Evolutionary conservation across 805 yeast species (phyloP).

Genomic region (Zygotorulaspora florentina): DNA sequence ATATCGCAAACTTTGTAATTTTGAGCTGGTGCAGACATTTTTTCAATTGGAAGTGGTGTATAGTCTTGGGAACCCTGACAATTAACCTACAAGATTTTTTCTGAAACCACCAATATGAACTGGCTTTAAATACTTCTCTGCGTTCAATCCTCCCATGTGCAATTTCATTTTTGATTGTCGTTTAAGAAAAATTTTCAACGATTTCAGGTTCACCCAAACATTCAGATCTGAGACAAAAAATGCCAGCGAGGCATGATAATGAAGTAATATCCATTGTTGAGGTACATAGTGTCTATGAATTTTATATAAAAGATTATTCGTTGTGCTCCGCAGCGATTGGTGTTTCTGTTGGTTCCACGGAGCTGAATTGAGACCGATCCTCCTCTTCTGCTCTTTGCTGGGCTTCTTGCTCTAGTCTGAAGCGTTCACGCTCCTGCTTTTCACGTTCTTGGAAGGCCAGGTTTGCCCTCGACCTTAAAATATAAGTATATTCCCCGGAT

Average conservation of each 20-base stretch:
- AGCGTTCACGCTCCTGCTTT: slow-evolving; percentile 29
- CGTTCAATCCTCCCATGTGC: not conserved
- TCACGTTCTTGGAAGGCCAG: slow-evolving; percentile 54
- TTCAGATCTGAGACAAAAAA: not conserved
- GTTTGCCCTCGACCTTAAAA: slow-evolving; percentile 55
- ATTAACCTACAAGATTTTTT: not conserved
- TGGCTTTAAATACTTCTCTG: not conserved
- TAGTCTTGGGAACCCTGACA: no score
- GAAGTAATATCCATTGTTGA: not conserved
- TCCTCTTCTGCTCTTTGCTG: not conserved
- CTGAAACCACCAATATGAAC: not conserved
- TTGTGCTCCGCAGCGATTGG: not conserved
- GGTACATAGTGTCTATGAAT: not conserved
- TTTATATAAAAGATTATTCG: not conserved
- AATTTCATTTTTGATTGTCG: not conserved
- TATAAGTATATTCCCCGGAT: slow-evolving; percentile 55
- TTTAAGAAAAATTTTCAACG: not conserved
- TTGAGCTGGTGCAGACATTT: slow-evolving; percentile 57
- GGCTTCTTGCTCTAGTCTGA: slow-evolving; percentile 9
- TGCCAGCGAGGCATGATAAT: no score
- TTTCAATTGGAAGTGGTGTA: slow-evolving; percentile 1
- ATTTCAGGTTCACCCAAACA: not conserved
- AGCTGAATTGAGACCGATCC: no score
- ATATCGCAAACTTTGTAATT: slow-evolving; percentile 96
- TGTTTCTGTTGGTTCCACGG: slow-evolving; percentile 1